A percentile compares a stretch with the other conserved stretches of the same genome.
These are phyloP conservation scores for Cadophora sp. DNA, from an alignment of 2,329 filamentous ascomycete species.

Conservation along the genomic window DNA sequence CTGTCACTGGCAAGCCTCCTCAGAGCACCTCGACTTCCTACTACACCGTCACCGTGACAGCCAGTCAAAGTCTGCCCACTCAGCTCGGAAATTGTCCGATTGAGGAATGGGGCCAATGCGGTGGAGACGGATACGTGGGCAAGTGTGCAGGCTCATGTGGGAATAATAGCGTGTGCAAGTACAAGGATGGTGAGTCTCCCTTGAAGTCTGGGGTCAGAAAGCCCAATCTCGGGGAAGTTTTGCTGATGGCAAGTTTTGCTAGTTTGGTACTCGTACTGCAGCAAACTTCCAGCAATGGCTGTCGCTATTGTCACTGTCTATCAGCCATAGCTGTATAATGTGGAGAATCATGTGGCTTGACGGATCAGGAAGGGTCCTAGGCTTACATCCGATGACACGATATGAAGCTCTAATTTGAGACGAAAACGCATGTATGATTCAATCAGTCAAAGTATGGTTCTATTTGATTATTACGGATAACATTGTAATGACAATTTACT, in stretches of 20 bases:
- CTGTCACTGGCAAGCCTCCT: background rate
- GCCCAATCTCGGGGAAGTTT: background rate
- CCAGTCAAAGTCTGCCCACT: background rate
- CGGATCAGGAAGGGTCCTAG: background rate
- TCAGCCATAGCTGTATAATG: background rate
- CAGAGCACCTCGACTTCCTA: background rate
- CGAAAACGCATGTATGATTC: background rate
- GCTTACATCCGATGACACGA: too few species aligned
- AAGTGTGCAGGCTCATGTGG: background rate
- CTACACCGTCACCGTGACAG: background rate
- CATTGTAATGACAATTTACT: background rate
- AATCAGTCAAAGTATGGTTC: background rate
- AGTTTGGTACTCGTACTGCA: background rate
- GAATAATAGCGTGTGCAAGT: background rate
- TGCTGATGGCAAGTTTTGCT: background rate
- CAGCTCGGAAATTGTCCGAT: background rate
- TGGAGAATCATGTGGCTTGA: background rate
- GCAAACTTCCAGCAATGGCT: background rate
- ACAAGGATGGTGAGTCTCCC: background rate
- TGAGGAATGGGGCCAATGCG: slow-evolving; percentile 2
- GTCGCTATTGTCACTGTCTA: background rate
- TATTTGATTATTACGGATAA: background rate
- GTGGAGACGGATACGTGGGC: background rate
- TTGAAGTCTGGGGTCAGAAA: too few species aligned
- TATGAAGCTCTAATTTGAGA: background rate